Evolutionary conservation across 2,329 filamentous ascomycete genomes (phyloP), one percentile per base, ranked within the genome.

Genomic region (Xylaria sp.): DNA sequence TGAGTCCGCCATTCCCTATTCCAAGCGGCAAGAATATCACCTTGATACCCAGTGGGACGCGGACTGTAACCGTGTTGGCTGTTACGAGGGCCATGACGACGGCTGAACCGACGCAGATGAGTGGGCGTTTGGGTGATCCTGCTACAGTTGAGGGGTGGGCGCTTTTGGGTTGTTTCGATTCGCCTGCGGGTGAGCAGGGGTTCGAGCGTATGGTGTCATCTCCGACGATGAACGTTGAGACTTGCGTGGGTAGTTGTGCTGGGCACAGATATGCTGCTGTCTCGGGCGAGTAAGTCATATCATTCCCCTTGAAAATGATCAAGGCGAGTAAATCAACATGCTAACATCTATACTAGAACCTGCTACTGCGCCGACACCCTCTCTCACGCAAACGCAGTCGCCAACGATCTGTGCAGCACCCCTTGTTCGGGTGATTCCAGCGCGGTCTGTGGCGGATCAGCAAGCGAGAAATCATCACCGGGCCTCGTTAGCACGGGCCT

Each of bases 321-420:
- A 6, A 35, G 39, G 3, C 37, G 18, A 39, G 2, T 19, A 5
- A 35, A 2, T 42, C 11, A 10, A 48, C 16, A 50, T 52, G 34
- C 66, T 59, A 47, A 59, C 35, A 6, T 2, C n/a, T 34, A 3
- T 10, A 10, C 16, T 34, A 75, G 70, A 9, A 69, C 69, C 19
- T 82, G 79, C 66, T 80, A 78, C 69, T 82, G 80, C 59, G 77
- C 78, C 39, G 69, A 75, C 10, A 59, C 55, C 1, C 70, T 81
- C 16, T 76, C 69, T 3, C 71, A 74, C 50, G 76, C 78, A n/a
- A 70, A 65, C 10, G 74, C 77, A 10, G 63, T 74, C 1, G 68
- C 67, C 49, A 69, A 71, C 52, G 63, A 62, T 13, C 61, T 65
- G 39, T 80, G 79, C 63, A 64, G 76, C 55, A 64, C 65, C 1